A percentile compares a stretch with the other conserved stretches of the same genome.
phyloP scores from a whole-genome alignment of 2,329 filamentous ascomycete species.

The Colletotrichum sp. region DNA sequence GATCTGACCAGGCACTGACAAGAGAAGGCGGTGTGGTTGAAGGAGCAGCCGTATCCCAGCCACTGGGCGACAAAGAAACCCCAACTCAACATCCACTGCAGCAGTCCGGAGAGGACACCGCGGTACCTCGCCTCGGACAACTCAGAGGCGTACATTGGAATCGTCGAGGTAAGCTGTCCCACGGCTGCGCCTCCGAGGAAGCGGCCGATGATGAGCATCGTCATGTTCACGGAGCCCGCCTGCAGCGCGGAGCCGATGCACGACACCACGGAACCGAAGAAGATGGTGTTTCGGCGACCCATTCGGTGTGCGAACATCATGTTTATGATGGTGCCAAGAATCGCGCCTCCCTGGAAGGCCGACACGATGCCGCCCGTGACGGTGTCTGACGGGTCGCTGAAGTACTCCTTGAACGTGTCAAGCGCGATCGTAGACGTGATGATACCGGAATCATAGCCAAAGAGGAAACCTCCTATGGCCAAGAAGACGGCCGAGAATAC shows the following conservation, averaged over 20 bases:
- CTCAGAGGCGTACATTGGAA: constrained; percentile 52
- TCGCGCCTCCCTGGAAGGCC: constrained; percentile 30
- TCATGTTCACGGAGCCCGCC: constrained; percentile 33
- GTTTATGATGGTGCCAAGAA: constrained; percentile 30
- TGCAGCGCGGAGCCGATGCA: constrained; percentile 33
- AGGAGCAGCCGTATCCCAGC: constrained; percentile 35
- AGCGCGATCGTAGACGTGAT: constrained; percentile 38
- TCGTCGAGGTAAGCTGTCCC: constrained; percentile 49
- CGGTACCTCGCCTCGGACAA: constrained; percentile 41
- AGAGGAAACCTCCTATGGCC: constrained; percentile 31
- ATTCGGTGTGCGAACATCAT: constrained; percentile 33
- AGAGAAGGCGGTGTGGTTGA: constrained; percentile 28
- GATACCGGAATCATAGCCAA: constrained; percentile 55
- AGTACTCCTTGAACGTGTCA: constrained; percentile 41
- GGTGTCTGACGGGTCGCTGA: constrained; percentile 37
- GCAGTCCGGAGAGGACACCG: constrained; percentile 41
- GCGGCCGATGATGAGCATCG: constrained; percentile 54
- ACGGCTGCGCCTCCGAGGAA: constrained; percentile 53
- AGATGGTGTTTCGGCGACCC: constrained; percentile 33
- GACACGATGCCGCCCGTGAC: constrained; percentile 28
- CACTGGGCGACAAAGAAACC: constrained; percentile 43
- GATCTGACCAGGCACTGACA: constrained; percentile 24
- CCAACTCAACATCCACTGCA: constrained; percentile 49
- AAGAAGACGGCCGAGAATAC: constrained; percentile 27
- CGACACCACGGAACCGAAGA: constrained; percentile 33